Percentiles rank a stretch among this genome's conserved stretches.
Conservation (phyloP, 495 filamentous ascomycete genomes). For the Penicillium daleae region DNA sequence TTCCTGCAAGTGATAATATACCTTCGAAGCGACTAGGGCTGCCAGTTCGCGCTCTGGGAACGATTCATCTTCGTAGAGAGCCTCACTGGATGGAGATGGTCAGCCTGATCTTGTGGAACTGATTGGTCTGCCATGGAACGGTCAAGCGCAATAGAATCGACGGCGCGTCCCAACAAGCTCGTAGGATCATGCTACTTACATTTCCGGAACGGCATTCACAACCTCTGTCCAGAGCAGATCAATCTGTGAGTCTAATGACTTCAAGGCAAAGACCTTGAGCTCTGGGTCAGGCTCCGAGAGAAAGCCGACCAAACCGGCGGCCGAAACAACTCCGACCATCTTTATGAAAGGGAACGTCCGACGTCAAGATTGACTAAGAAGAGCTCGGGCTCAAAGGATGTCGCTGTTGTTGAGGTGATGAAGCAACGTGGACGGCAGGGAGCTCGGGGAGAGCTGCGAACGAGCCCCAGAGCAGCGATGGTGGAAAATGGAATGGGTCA, state of each 20-base stretch:
- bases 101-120: constrained; percentile 10
- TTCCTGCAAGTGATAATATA: constrained; percentile 98
- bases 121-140: constrained; percentile 6
- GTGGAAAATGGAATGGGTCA: constrained; percentile 12
- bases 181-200: constrained; percentile 61
- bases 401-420: constrained; percentile 39
- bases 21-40: constrained; percentile 92
- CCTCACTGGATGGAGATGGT: constrained; percentile 67
- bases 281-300: constrained; percentile 91
- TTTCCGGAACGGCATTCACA: constrained; percentile 85
- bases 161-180: neutral
- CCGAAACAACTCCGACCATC: constrained; percentile 95
- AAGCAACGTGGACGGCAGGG: constrained; percentile 44
- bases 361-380: constrained; percentile 17
- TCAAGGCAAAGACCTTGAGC: constrained; percentile 90
- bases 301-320: constrained; percentile 92
- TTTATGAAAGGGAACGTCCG: constrained; percentile 27
- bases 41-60: constrained; percentile 95
- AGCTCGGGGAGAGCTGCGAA: constrained; percentile 36
- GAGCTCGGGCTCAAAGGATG: constrained; percentile 22
- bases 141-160: constrained; percentile 9
- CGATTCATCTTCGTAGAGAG: constrained; percentile 92
- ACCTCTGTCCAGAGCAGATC: constrained; percentile 98
- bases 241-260: constrained; percentile 92
- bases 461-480: constrained; percentile 25